Base-by-base conservation (phyloP, 495 filamentous ascomycete species). In the Achaetomiella virescens region DNA sequence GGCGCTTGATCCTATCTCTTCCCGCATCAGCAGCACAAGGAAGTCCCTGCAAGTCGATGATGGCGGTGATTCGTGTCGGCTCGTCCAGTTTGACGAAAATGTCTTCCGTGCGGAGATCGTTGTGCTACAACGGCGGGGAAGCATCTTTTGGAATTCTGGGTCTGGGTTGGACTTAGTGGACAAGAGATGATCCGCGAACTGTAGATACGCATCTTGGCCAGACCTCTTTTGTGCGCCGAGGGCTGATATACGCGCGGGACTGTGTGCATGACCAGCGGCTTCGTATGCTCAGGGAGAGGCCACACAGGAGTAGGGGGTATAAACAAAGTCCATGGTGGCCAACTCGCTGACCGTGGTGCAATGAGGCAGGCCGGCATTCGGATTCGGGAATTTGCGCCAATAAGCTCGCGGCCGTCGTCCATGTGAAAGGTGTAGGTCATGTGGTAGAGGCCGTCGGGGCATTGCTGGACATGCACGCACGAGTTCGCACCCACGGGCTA, bases 11-110 rank as follows among this genome's bases (percentile, higher is more conserved):
- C 20, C 33, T 21, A 12, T 38, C 18, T 10, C 38, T 21, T 31
- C 33, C 47, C 11, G 38, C 11, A 1, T 49, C 47, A 2, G 47
- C 33, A n/a, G n/a, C n/a, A n/a, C n/a, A n/a, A n/a, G n/a, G n/a
- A n/a, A n/a, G n/a, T 10, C 47, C 47, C 14, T 38, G 47, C 47
- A 31, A 49, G 47, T 49, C 33, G 33, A 49, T 49, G 47, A 49
- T 15, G 47, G 47, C 33, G 33, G 47, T 49, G 47, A 49, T 37
- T 21, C 38, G 18, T 3, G 47, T 38, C 0, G 31, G 47, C 1
- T 37, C 3, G 31, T 31, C 3, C 33, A 21, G 47, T 18, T 49
- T 38, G 20, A 49, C 46, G 7, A 49, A 38, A 20, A 49, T 49
- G 47, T 49, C 38, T n/a, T 49, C 47, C 4, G 18, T 14, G 20